phyloP scores from a whole-genome alignment of 768 basidiomycete species.

The Amanita pseudoporphyria region DNA sequence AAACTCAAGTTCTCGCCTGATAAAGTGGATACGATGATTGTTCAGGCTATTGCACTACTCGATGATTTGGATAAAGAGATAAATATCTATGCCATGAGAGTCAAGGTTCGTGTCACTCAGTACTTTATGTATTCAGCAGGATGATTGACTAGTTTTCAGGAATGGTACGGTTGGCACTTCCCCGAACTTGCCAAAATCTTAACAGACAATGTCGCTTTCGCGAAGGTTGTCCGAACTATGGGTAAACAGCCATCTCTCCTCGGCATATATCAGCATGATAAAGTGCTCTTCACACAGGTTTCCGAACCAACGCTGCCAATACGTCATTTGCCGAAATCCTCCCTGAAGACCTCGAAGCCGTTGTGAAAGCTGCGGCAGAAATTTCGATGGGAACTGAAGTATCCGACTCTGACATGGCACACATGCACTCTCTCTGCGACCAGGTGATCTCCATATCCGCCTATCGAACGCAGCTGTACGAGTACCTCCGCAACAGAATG shows the following conservation, averaged over 20 bases:
- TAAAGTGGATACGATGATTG: conserved; percentile 99
- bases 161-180: conserved; percentile 99
- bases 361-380: conserved; percentile 92
- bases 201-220: conserved; percentile 93
- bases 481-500: conserved; percentile 98
- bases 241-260: conserved; percentile 34
- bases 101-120: conserved; percentile 58
- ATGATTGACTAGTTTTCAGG: conserved; percentile 35
- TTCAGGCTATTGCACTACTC: conserved; percentile 94
- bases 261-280: neutral
- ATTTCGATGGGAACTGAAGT: conserved; percentile 99
- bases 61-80: conserved; percentile 99
- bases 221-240: conserved; percentile 88
- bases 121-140: neutral
- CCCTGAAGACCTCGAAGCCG: conserved; percentile 94
- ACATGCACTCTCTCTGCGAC: conserved; percentile 95
- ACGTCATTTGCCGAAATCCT: conserved; percentile 86
- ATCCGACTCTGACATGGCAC: conserved; percentile 91
- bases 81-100: conserved; percentile 98
- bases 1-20: conserved; percentile 99
- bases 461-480: conserved; percentile 90
- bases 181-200: conserved; percentile 99
- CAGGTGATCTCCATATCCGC: conserved; percentile 95
- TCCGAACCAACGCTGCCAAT: conserved; percentile 86
- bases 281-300: conserved; percentile 37